phyloP scores from a whole-genome alignment of 176 grass and related monocot species.

The Tillandsia fasciculata region DNA sequence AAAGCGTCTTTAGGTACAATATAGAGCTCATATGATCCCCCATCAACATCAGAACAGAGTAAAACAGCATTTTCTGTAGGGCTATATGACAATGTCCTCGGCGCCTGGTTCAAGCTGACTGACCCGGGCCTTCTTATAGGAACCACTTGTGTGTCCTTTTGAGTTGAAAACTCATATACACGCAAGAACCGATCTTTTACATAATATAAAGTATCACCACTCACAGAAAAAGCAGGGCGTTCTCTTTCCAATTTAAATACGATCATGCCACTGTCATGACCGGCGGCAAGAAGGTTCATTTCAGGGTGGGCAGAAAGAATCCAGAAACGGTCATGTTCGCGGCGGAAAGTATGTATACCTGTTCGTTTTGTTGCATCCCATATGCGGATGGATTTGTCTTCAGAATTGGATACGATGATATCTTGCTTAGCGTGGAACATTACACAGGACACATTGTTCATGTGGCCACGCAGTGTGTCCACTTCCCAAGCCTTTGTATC shows the following conservation, averaged over 20 bases:
- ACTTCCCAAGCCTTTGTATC: conserved; percentile 96
- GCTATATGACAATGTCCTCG: conserved; percentile 68
- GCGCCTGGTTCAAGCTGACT: conserved; percentile 72
- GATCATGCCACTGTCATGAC: conserved; percentile 94
- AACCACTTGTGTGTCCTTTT: conserved; percentile 71
- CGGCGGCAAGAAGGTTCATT: conserved; percentile 93
- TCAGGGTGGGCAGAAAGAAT: conserved; percentile 84
- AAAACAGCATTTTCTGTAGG: conserved; percentile 92
- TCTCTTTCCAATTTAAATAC: conserved; percentile 93
- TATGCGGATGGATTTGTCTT: conserved; percentile 90
- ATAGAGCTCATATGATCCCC: conserved; percentile 80
- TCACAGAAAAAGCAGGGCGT: conserved; percentile 64
- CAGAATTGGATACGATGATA: conserved; percentile 93
- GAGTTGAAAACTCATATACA: conserved; percentile 59
- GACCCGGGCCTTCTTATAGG: conserved; percentile 65
- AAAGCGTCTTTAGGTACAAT: conserved; percentile 66
- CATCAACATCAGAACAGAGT: conserved; percentile 81
- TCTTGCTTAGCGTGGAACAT: conserved; percentile 94
- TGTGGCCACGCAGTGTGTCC: conserved; percentile 87
- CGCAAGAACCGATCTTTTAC: conserved; percentile 87
- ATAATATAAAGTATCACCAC: conserved; percentile 66
- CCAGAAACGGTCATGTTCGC: conserved; percentile 96
- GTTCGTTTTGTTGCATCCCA: conserved; percentile 96
- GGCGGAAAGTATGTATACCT: conserved; percentile 67
- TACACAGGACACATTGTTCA: conserved; percentile 92